A percentile compares a stretch with the other conserved stretches of the same genome.
Evolutionary conservation across 768 basidiomycete genomes (phyloP).

Genomic region (Xanthoconium purpureum): DNA sequence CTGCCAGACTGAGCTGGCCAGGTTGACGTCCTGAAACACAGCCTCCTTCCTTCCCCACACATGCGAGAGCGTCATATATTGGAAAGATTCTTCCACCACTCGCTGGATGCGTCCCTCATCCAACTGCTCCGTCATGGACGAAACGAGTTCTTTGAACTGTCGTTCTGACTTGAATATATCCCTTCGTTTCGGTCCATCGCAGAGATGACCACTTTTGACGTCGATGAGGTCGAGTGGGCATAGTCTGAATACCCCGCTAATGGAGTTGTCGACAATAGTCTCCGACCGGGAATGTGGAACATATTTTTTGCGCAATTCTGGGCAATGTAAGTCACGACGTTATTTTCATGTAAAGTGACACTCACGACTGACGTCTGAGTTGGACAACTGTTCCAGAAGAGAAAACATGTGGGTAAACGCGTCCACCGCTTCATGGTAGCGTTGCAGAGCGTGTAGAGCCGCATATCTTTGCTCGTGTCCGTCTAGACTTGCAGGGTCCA

Average conservation of each 20-base stretch:
- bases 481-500: background rate
- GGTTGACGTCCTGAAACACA: conserved; percentile 5
- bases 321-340: background rate
- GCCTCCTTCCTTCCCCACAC: conserved; percentile 12
- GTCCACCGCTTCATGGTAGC: background rate
- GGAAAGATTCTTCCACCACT: conserved; percentile 4
- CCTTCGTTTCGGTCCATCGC: background rate
- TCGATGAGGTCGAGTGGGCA: background rate
- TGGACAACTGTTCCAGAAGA: background rate
- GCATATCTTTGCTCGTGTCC: conserved; percentile 4
- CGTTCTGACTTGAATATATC: background rate
- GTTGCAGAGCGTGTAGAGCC: background rate
- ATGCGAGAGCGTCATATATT: conserved; percentile 13
- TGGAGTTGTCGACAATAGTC: background rate
- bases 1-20: conserved; percentile 1
- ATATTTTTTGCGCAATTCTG: background rate
- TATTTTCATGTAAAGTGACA: background rate
- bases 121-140: conserved; percentile 5
- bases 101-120: background rate
- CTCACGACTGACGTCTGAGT: background rate
- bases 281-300: background rate
- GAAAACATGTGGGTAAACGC: background rate
- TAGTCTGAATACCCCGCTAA: background rate
- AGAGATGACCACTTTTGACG: background rate
- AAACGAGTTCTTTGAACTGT: conserved; percentile 1